Evolutionary conservation across 2,329 filamentous ascomycete genomes (phyloP).

Genomic region (Penicillium glabrum): DNA sequence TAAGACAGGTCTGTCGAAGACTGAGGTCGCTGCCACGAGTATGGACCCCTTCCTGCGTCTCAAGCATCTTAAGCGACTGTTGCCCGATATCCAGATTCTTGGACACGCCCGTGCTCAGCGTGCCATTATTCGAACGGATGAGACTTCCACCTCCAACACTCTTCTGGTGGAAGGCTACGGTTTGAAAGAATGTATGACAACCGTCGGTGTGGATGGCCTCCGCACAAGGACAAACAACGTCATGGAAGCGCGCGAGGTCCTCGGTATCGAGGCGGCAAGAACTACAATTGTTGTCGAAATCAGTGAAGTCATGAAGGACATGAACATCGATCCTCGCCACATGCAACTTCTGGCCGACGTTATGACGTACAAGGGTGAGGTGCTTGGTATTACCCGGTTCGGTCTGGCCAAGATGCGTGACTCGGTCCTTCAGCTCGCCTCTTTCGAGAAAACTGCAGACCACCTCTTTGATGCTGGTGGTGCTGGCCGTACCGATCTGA

Average conservation of each 20-base stretch:
- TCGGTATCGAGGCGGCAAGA: conserved; percentile 93
- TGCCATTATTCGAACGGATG: conserved; percentile 83
- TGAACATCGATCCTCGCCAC: conserved; percentile 95
- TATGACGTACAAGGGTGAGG: conserved; percentile 98
- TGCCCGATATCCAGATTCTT: conserved; percentile 82
- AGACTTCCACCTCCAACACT: conserved; percentile 67
- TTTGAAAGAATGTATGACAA: conserved; percentile 84
- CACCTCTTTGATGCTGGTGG: conserved; percentile 94
- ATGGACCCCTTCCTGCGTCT: conserved; percentile 59
- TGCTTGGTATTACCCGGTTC: conserved; percentile 94
- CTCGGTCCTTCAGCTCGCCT: conserved; percentile 87
- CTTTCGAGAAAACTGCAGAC: conserved; percentile 97
- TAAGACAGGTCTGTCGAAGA: conserved; percentile 40
- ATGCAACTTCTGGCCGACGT: conserved; percentile 97
- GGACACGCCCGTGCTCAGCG: conserved; percentile 84
- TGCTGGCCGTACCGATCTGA: conserved; percentile 85
- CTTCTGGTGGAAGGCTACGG: conserved; percentile 93
- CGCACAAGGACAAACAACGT: conserved; percentile 78
- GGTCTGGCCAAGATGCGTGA: conserved; percentile 96
- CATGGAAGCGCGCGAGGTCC: conserved; percentile 81
- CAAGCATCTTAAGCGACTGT: conserved; percentile 77
- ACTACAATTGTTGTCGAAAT: conserved; percentile 89
- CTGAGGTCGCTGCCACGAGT: conserved; percentile 45
- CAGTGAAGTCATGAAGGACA: conserved; percentile 80
- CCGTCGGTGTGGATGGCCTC: conserved; percentile 81